Evolutionary conservation across 2,329 filamentous ascomycete species (phyloP).

Genomic region (Cercospora sp.): DNA sequence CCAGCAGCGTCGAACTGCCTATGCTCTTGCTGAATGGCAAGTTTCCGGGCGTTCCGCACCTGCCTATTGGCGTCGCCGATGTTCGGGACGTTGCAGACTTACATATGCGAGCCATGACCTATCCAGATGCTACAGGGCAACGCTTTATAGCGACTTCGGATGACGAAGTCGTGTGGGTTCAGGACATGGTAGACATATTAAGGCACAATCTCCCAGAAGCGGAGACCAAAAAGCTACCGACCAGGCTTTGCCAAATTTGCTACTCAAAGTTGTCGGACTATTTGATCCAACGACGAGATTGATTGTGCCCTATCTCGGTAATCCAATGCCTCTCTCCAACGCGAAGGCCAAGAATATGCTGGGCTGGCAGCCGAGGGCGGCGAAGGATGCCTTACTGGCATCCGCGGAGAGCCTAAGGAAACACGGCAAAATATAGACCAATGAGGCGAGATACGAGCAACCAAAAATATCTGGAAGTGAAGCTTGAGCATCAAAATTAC

Average conservation of each 20-base stretch:
- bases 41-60: conserved; percentile 34
- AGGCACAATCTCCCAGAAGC: conserved; percentile 25
- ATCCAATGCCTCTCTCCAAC: not conserved
- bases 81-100: conserved; percentile 40
- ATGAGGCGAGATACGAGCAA: not conserved
- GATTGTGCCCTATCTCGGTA: not conserved
- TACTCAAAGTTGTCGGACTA: conserved; percentile 18
- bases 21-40: conserved; percentile 36
- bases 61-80: conserved; percentile 36
- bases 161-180: not conserved
- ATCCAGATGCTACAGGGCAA: conserved; percentile 31
- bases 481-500: not conserved
- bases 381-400: not conserved
- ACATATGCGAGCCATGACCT: conserved; percentile 37
- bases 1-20: conserved; percentile 33
- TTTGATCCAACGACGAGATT: not conserved
- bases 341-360: not conserved
- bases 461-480: not conserved
- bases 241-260: conserved; percentile 28
- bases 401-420: not conserved
- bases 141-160: conserved; percentile 20
- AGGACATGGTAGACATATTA: conserved; percentile 21
- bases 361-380: not conserved
- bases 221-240: conserved; percentile 27
- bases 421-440: not conserved